Base-by-base conservation (phyloP, 2,329 filamentous ascomycete species). In the Lachnellula willkommii region DNA sequence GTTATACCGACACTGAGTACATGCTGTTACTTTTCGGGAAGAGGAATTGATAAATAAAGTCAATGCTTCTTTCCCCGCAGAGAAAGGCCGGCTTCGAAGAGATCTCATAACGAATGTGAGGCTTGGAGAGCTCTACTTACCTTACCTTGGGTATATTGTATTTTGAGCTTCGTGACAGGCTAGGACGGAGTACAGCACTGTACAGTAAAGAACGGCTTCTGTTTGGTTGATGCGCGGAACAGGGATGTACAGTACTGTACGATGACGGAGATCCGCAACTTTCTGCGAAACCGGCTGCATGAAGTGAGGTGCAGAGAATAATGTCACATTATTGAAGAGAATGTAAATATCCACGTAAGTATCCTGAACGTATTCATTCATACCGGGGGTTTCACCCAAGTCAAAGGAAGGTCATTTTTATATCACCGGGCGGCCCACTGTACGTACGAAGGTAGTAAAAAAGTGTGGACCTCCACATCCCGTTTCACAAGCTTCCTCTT, bases 1-100 rank as follows among this genome's bases (percentile, higher is more conserved):
- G 50, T 1, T 12, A 32, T 65, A 58, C 43, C 66, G 60, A 50
- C 68, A 69, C 50, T 64, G 65, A 45, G 56, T 58, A 51, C 62
- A 69, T 12, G 60, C 45, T 37, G 58, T 47, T 40, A 56, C 53
- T 50, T 50, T 57, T 20, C 60, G 53, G 12, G 62, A 51, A 26
- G 53, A 42, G 7, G 26, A 50, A 60, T 60, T 65, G 17, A 67
- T 63, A 37, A 70, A 65, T 8, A 66, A 36, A 17, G 58, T 53
- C 47, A 68, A 55, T 22, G 62, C 62, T 47, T 68, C 61, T 42
- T 51, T 52, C 1, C 60, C 60, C 14, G 52, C 48, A 7, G 63
- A 63, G 26, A 66, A 45, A 12, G 52, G 54, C 26, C 54, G 47
- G 28, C 50, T 58, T 8, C 58, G 60, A n/a, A 61, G 51, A 58